A percentile compares a stretch with the other conserved stretches of the same genome.
Evolutionary conservation across 1,284 basidiomycete species (phyloP).

Genomic region (Cryptococcus wingfieldii): DNA sequence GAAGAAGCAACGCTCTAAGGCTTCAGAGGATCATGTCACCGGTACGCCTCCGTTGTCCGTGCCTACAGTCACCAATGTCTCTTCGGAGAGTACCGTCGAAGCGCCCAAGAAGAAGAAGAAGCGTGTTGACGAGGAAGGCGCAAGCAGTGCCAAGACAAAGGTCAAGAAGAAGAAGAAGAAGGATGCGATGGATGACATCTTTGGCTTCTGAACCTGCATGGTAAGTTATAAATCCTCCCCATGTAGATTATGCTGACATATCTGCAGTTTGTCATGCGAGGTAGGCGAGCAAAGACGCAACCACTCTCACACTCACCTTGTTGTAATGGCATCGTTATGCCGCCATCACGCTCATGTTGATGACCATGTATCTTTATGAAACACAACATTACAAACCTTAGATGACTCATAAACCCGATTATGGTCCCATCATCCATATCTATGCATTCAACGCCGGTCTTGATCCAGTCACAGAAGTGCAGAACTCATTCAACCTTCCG

Average conservation of each 20-base stretch:
- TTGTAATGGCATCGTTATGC: background rate
- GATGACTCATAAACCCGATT: too few species aligned
- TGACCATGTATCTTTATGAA: background rate
- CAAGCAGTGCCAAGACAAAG: background rate
- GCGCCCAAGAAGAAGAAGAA: constrained; percentile 4
- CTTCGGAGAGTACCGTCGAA: background rate
- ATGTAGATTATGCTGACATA: too few species aligned
- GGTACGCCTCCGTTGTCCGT: too few species aligned
- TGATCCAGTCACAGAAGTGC: too few species aligned
- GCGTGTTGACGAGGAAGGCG: background rate
- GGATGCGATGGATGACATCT: constrained; percentile 42
- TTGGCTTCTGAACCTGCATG: constrained; percentile 13
- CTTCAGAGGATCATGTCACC: background rate
- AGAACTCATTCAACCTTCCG: too few species aligned
- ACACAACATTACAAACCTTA: background rate
- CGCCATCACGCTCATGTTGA: background rate
- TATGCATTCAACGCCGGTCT: too few species aligned
- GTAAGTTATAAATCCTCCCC: too few species aligned
- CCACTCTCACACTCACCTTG: background rate
- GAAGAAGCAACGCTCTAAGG: background rate
- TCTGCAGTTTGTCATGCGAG: too few species aligned
- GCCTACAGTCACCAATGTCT: background rate
- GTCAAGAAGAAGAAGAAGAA: constrained; percentile 22
- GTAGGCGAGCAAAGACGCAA: background rate
- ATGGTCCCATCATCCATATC: too few species aligned